Base-by-base conservation (phyloP, 345 rosid species). In the Rhizophora mangle region DNA sequence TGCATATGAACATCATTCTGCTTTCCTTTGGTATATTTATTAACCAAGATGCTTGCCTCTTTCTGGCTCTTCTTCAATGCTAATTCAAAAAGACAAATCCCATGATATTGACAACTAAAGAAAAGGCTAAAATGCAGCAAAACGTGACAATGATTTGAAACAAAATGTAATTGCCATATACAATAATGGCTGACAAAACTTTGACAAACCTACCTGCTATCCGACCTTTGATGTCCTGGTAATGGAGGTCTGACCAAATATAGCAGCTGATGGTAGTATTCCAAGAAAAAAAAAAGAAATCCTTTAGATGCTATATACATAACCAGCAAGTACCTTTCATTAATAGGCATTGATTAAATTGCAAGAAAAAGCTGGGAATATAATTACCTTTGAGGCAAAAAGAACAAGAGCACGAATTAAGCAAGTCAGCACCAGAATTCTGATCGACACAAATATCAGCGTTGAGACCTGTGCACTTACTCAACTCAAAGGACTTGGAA, bases 231-330 rank as follows among this genome's bases (percentile, higher is more conserved):
- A 84, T 79, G 70, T 94, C 97, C 84, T 91, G 97, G 74, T 88
- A 91, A 75, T 92, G 88, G 64, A 95, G 91, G 82, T 92, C 97
- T 16, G 96, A 83, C 97, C 89, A 95, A 34, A 95, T 95, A 77
- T 82, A 85, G 96, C 89, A 82, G 96, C 99, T 95, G 87, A 74
- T 71, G 18, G 72, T 52, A 53, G 76, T 22, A 71, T 64, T 60
- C 57, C 51, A 68, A 54, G 49, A 74, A 60, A 82, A 43, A 43
- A 1, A 63, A 11, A 69, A 26, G 2, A 60, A 22, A 54, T 20
- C 65, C 54, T 72, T 73, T 62, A 75, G 65, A 49, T 19, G 5
- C 43, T 0, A 29, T 52, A 39, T 39, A 24, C 20, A 70, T 52
- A 27, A 15, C 8, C 61, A 3, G 3, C 24, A 5, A 32, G 70